Evolutionary conservation across 2,329 filamentous ascomycete species (phyloP), one percentile per base, ranked within the genome.

Genomic region (Lanzia echinophila): DNA sequence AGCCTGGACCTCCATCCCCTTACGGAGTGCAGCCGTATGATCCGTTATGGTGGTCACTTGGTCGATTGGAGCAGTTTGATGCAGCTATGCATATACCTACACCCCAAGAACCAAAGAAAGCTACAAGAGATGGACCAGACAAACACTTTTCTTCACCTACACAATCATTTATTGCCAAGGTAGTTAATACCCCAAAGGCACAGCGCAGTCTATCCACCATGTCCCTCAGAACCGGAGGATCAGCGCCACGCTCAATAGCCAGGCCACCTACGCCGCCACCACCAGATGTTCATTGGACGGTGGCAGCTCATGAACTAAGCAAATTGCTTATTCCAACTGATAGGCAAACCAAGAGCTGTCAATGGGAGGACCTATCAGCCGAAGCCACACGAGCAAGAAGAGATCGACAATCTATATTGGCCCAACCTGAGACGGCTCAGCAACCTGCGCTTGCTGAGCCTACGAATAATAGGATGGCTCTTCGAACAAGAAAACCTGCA

Each of bases 121-220:
- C 76, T 13, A 39, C 17, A 13, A 81, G 82, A 28, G 73, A 72
- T 56, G 74, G 77, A 13, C 79, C 79, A 20, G 67, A 74, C 8
- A 84, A 88, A 1, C 91, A 88, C 1, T 96, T 91, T 70, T 90
- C 83, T 2, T 89, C 90, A 1, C 89, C 91, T 0, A 97, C 92
- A 0, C 87, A 92, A 58, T 88, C 92, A 0, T 97, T 90, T 41
- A 83, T 84, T 1, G 89, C 90, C 22, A 95, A 89, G 69, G 84
- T 89, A 11, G 50, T 41, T 24, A 80, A 87, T 44, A 79, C 85
- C 1, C 73, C 83, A 8, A 86, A 82, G 57, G 74, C 87, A 58
- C 79, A 82, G 41, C 78, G 84, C 28, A 87, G 77, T 58, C 69
- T 83, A 28, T 86, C 85, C 2, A 78, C 77, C 10, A 70, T 81